Evolutionary conservation across 208 protist species (phyloP).

Genomic region (Strigomonas galati): DNA sequence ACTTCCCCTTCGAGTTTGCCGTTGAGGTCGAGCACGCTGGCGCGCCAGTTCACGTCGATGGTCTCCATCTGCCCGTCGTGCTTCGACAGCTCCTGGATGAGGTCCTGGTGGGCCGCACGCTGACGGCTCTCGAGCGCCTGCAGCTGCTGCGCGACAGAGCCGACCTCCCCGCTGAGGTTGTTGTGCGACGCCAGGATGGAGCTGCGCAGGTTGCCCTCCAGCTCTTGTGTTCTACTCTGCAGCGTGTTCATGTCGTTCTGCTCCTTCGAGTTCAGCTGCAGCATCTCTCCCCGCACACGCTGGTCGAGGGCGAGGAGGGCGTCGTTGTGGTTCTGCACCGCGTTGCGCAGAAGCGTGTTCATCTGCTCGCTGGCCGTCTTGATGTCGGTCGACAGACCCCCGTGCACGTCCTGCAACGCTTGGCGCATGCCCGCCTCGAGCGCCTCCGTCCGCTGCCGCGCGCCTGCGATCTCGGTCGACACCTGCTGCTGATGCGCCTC

Average conservation of each 20-base stretch:
- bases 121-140: constrained; percentile 55
- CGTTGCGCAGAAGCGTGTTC: constrained; percentile 30
- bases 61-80: constrained; percentile 68
- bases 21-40: constrained; percentile 61
- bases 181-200: constrained; percentile 43
- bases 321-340: constrained; percentile 27
- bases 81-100: constrained; percentile 67
- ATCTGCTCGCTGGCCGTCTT: constrained; percentile 24
- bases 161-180: constrained; percentile 52
- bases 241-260: constrained; percentile 36
- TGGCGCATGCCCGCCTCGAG: constrained; percentile 50
- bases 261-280: constrained; percentile 39
- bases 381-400: constrained; percentile 46
- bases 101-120: constrained; percentile 49
- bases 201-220: constrained; percentile 29
- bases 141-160: constrained; percentile 50
- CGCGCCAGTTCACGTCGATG: constrained; percentile 73
- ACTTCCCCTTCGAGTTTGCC: constrained; percentile 37
- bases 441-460: constrained; percentile 48
- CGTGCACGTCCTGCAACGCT: constrained; percentile 57
- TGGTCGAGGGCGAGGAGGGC: constrained; percentile 54
- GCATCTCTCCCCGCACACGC: constrained; percentile 45
- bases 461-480: constrained; percentile 24
- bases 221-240: constrained; percentile 34
- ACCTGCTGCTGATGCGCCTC: constrained; percentile 59